phyloP scores from a whole-genome alignment of 768 basidiomycete species.

The Tricholoma flavovirens region DNA sequence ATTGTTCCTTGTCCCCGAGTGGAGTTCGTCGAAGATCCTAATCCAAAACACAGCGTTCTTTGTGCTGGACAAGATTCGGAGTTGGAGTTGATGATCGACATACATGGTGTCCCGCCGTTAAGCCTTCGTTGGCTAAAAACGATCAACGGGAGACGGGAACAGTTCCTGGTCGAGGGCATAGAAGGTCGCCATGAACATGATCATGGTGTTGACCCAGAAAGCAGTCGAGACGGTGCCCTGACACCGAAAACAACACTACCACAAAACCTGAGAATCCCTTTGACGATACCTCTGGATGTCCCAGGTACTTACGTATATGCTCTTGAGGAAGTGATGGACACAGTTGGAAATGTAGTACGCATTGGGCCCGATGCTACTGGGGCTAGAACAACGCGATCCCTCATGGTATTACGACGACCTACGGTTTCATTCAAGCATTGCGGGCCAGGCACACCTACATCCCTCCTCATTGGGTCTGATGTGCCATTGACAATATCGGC shows the following conservation, averaged over 20 bases:
- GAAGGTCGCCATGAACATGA: slow-evolving; percentile 46
- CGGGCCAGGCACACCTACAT: slow-evolving; percentile 60
- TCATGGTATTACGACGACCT: slow-evolving; percentile 68
- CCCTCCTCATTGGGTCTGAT: slow-evolving; percentile 68
- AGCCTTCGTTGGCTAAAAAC: slow-evolving; percentile 74
- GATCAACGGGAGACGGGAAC: slow-evolving; percentile 58
- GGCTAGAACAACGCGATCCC: slow-evolving; percentile 47
- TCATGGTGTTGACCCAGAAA: slow-evolving; percentile 7
- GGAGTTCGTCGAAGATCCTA: slow-evolving; percentile 48
- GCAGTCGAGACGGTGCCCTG: slow-evolving; percentile 6
- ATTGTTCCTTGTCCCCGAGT: slow-evolving; percentile 82
- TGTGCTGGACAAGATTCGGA: slow-evolving; percentile 66
- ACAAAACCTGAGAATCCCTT: slow-evolving; percentile 61
- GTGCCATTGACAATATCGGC: slow-evolving; percentile 49
- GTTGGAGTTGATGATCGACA: slow-evolving; percentile 53
- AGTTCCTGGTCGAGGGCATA: slow-evolving; percentile 80
- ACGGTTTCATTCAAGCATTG: slow-evolving; percentile 70
- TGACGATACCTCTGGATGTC: slow-evolving; percentile 55
- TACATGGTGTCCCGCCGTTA: slow-evolving; percentile 71
- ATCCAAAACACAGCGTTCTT: slow-evolving; percentile 39
- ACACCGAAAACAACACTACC: slow-evolving; percentile 24
- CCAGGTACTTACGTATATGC: slow-evolving; percentile 68
- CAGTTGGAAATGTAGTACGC: slow-evolving; percentile 68
- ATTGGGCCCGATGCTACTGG: slow-evolving; percentile 30
- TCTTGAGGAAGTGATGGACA: slow-evolving; percentile 80